Percentiles rank a stretch among this genome's conserved stretches.
phyloP scores from a whole-genome alignment of 169 alveolate genomes.

The Plasmodium yoelii region DNA sequence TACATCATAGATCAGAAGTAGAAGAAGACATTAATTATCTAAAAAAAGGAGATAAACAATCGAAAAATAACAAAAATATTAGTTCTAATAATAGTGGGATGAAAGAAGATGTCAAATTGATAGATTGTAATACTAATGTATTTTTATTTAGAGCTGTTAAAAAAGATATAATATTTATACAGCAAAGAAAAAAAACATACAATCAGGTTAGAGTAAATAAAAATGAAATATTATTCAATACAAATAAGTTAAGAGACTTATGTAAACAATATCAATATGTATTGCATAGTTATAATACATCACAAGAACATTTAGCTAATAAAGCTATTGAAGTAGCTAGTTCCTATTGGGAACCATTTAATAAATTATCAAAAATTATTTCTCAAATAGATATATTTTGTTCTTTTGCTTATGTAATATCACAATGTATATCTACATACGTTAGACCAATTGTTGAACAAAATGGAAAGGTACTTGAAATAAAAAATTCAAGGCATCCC shows the following conservation, averaged over 20 bases:
- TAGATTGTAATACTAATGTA: constrained; percentile 86
- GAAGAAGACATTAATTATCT: constrained; percentile 88
- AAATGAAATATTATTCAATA: constrained; percentile 90
- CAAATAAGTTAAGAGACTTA: constrained; percentile 85
- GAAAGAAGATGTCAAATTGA: constrained; percentile 84
- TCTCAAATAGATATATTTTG: constrained; percentile 94
- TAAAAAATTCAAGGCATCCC: constrained; percentile 90
- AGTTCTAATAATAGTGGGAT: constrained; percentile 2
- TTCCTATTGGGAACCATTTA: constrained; percentile 95
- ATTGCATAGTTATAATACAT: constrained; percentile 85
- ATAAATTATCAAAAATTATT: constrained; percentile 88
- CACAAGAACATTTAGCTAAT: constrained; percentile 88
- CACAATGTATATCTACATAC: constrained; percentile 87
- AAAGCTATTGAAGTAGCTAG: constrained; percentile 95
- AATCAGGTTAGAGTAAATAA: constrained; percentile 89
- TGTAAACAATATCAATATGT: constrained; percentile 86
- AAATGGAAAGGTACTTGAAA: constrained; percentile 85
- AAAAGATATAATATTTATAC: constrained; percentile 85
- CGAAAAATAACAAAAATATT: constrained; percentile 75
- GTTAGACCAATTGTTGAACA: constrained; percentile 91
- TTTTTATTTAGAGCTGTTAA: constrained; percentile 91
- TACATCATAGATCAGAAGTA: constrained; percentile 81
- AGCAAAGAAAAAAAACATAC: constrained; percentile 71
- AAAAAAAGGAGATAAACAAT: constrained; percentile 85
- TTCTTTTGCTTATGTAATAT: constrained; percentile 93